Conservation (phyloP, 1,284 basidiomycete genomes). For the Mixia osmundae region DNA sequence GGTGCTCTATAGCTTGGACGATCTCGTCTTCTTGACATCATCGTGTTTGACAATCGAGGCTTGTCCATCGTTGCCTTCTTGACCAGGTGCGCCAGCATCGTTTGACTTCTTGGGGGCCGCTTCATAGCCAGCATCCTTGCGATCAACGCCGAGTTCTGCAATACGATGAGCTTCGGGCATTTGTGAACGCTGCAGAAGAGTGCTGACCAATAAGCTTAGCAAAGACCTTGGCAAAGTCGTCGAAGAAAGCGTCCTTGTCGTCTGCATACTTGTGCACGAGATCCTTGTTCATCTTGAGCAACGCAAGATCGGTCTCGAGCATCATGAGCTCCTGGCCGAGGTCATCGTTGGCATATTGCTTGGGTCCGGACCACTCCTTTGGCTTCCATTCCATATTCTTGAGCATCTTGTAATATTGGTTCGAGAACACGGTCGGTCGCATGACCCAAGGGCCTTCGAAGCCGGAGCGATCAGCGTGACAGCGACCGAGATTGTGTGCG, state of each 20-base stretch:
- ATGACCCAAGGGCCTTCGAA: constrained; percentile 23
- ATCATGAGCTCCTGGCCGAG: constrained; percentile 31
- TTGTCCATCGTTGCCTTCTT: constrained; percentile 10
- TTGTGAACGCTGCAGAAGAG: not conserved
- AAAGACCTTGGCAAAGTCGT: constrained; percentile 28
- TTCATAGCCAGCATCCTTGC: constrained; percentile 9
- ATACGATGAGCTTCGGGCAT: constrained; percentile 1
- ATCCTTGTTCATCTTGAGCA: too few relatives aligned
- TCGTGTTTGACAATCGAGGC: too few relatives aligned
- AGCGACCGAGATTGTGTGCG: constrained; percentile 30
- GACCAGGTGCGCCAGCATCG: constrained; percentile 8
- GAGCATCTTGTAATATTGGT: constrained; percentile 28
- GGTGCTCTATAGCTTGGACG: too few relatives aligned
- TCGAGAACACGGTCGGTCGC: constrained; percentile 28
- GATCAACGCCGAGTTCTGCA: constrained; percentile 25
- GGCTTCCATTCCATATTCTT: constrained; percentile 28
- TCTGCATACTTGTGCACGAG: constrained; percentile 28
- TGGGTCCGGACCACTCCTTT: constrained; percentile 30
- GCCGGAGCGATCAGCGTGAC: constrained; percentile 27
- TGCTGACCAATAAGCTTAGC: constrained; percentile 20
- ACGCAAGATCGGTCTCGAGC: constrained; percentile 27
- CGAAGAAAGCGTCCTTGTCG: constrained; percentile 31
- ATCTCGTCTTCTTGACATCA: too few relatives aligned
- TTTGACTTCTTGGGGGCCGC: constrained; percentile 13
- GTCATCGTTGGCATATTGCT: constrained; percentile 24